Evolutionary conservation across 164 flowering plant species (phyloP), one percentile per base, ranked within the genome.

Genomic region (Tetrastigma voinierianum): DNA sequence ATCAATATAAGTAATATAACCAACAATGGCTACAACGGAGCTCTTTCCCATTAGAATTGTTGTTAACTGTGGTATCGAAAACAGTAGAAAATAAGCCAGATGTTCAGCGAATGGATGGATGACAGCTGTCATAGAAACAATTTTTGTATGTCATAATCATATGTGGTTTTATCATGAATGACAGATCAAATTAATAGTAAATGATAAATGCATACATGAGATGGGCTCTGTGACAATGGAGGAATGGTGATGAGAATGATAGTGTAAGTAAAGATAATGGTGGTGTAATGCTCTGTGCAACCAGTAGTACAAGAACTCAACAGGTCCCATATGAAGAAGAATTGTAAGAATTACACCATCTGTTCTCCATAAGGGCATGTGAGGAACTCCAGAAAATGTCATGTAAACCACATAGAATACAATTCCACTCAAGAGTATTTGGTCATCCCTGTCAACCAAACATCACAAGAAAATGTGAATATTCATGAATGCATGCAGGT

Each of bases 171-270:
- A n/a, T n/a, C n/a, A n/a, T n/a, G n/a, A n/a, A n/a, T n/a, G n/a
- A n/a, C n/a, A n/a, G n/a, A n/a, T n/a, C n/a, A n/a, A n/a, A n/a
- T n/a, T n/a, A n/a, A n/a, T n/a, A n/a, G n/a, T n/a, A n/a, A n/a
- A n/a, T n/a, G n/a, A n/a, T n/a, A n/a, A n/a, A n/a, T n/a, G n/a
- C n/a, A n/a, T 66, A 80, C 83, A 74, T 1, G 83, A 69, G n/a
- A 80, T 77, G 47, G 83, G 83, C 64, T 80, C 81, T 3, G 83
- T 80, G 70, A 64, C 81, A 13, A 80, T 72, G 51, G 83, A 80
- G 47, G 81, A 72, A 40, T 80, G 83, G 52, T 80, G 83, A 20
- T 80, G 83, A 14, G 83, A 80, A 51, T 80, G 83, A 67, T 80
- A 80, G 51, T 81, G 79, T 54, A 79, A 72, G 77, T 80, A 80